These are phyloP conservation scores for Phytophthora fragariae DNA, from an alignment of 352 stramenopile genomes.

Conservation along the genomic window DNA sequence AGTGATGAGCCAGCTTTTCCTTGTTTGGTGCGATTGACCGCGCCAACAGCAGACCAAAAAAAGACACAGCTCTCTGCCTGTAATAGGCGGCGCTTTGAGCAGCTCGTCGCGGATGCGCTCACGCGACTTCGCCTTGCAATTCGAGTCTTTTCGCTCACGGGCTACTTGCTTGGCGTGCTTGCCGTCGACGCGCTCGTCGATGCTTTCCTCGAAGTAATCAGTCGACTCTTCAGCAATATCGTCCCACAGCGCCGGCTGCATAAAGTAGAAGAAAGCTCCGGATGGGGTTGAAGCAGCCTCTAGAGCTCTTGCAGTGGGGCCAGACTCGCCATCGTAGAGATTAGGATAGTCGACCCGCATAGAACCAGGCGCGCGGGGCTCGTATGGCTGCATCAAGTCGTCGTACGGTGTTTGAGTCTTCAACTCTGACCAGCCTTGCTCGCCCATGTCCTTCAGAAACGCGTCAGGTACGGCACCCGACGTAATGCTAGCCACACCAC, in stretches of 20 bases:
- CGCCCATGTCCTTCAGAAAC: background rate
- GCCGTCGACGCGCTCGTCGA: background rate
- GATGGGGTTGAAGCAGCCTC: background rate
- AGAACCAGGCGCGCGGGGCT: background rate
- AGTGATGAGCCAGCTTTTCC: background rate
- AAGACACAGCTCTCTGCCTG: background rate
- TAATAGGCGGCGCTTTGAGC: background rate
- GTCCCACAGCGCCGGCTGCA: background rate
- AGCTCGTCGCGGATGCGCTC: background rate
- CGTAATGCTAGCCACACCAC: background rate
- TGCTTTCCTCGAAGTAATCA: background rate
- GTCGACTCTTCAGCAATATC: background rate
- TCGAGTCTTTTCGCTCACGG: background rate
- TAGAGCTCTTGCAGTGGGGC: background rate
- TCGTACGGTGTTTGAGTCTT: background rate
- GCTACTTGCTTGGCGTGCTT: background rate
- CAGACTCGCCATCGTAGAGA: background rate
- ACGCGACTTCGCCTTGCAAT: background rate
- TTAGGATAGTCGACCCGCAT: background rate
- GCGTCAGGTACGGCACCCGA: background rate
- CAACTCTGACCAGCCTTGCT: background rate
- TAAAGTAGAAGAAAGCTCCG: background rate
- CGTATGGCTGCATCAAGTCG: background rate
- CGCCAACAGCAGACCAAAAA: background rate
- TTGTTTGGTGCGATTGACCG: background rate